A percentile compares a stretch with the other conserved stretches of the same genome.
Evolutionary conservation across 225 moss, liverwort and hornwort genomes (phyloP).

Genomic region (Climacium dendroides): DNA sequence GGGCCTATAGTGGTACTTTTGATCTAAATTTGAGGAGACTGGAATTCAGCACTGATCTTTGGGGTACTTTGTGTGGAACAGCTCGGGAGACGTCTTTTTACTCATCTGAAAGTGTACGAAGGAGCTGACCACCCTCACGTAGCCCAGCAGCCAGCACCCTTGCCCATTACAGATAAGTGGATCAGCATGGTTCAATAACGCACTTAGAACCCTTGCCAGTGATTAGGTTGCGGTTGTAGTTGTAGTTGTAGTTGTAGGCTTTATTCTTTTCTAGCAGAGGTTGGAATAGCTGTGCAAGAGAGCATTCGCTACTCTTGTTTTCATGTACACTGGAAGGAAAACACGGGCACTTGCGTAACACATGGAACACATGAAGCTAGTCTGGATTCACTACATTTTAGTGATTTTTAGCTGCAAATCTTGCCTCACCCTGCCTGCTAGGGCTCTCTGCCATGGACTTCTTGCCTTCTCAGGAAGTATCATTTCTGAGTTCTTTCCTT

Average conservation of each 20-base stretch:
- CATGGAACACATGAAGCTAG: background rate
- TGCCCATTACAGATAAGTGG: constrained; percentile 52
- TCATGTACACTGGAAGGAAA: background rate
- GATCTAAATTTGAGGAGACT: background rate
- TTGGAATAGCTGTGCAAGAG: background rate
- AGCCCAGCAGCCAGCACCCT: background rate
- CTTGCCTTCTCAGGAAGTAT: background rate
- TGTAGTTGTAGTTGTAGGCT: background rate
- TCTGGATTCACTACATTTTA: background rate
- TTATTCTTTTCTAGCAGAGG: background rate
- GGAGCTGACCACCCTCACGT: constrained; percentile 56
- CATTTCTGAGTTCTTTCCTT: background rate
- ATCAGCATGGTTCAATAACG: constrained; percentile 26
- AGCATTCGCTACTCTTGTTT: background rate
- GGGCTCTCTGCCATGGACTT: background rate
- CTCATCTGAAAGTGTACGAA: constrained; percentile 58
- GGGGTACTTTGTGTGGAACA: constrained; percentile 2
- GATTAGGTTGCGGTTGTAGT: background rate
- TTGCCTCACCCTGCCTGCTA: background rate
- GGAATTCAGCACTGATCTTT: background rate
- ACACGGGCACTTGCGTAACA: background rate
- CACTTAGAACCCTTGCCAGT: background rate
- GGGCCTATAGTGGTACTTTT: background rate
- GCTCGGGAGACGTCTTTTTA: constrained; percentile 58
- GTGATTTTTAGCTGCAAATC: background rate